phyloP scores from a whole-genome alignment of 176 grass and related monocot species.

The Pharus latifolius region DNA sequence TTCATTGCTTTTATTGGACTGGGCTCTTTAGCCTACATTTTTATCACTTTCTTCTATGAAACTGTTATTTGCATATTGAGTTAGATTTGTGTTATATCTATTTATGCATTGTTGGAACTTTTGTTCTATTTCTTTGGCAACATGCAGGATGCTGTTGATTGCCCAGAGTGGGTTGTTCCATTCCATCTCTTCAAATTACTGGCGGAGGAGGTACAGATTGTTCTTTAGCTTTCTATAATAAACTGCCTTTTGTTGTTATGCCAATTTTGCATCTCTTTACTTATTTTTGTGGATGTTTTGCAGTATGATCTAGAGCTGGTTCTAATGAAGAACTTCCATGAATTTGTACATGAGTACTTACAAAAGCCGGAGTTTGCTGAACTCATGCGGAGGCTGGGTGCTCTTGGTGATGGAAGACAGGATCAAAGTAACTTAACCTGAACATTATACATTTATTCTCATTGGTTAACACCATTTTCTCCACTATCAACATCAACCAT shows the following conservation, averaged over 20 bases:
- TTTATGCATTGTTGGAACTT: background rate
- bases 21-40: background rate
- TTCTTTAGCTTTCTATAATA: background rate
- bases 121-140: background rate
- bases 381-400: constrained; percentile 88
- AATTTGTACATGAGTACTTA: constrained; percentile 81
- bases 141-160: constrained; percentile 88
- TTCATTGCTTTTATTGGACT: no score
- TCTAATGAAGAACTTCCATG: constrained; percentile 85
- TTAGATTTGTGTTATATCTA: no score
- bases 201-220: constrained; percentile 66
- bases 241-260: background rate
- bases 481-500: background rate
- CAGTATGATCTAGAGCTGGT: constrained; percentile 85
- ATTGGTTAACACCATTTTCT: background rate
- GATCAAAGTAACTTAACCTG: constrained; percentile 47
- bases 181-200: constrained; percentile 89
- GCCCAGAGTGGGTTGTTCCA: constrained; percentile 94
- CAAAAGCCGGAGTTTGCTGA: constrained; percentile 73
- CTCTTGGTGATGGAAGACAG: constrained; percentile 69
- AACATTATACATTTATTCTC: background rate
- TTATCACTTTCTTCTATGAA: no score
- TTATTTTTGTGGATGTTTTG: background rate
- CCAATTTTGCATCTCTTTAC: no score
- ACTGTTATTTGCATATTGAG: no score